Percentiles rank a stretch among this genome's conserved stretches.
These are phyloP conservation scores for Penicillium oxalicum DNA, from an alignment of 2,329 filamentous ascomycete genomes.

Conservation along the genomic window DNA sequence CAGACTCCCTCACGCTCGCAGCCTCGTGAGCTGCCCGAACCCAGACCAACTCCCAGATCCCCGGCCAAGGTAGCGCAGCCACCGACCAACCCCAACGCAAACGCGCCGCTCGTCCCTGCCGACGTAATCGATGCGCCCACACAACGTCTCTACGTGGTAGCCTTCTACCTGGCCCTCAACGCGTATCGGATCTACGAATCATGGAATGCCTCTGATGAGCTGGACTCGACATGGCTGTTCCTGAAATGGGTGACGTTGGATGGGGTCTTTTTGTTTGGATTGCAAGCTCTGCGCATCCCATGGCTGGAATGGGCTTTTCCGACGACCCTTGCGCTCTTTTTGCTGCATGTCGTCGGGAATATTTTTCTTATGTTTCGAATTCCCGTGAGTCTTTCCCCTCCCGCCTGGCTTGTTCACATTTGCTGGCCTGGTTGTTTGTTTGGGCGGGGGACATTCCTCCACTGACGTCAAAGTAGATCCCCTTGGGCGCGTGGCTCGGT, in stretches of 20 bases:
- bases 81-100: slow-evolving; percentile 13
- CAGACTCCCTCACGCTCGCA: slow-evolving; percentile 24
- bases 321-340: slow-evolving; percentile 64
- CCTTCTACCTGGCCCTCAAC: slow-evolving; percentile 69
- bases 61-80: slow-evolving; percentile 16
- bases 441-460: background rate
- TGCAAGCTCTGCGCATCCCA: slow-evolving; percentile 84
- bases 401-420: background rate
- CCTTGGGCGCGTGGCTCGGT: slow-evolving; percentile 66
- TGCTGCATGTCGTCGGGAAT: slow-evolving; percentile 66
- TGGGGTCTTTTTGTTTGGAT: slow-evolving; percentile 75
- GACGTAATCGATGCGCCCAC: slow-evolving; percentile 80
- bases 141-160: slow-evolving; percentile 79
- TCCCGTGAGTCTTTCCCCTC: slow-evolving; percentile 48
- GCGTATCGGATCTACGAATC: slow-evolving; percentile 87
- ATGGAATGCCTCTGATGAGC: slow-evolving; percentile 69
- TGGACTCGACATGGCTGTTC: slow-evolving; percentile 83
- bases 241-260: slow-evolving; percentile 91
- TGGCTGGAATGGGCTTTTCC: slow-evolving; percentile 89
- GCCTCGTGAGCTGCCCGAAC: slow-evolving; percentile 18
- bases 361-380: slow-evolving; percentile 91
- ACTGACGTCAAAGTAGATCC: slow-evolving; percentile 49
- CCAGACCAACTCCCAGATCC: slow-evolving; percentile 21
- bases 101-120: slow-evolving; percentile 68
- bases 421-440: no score